These are phyloP conservation scores for Neurospora sp. DNA, from an alignment of 495 filamentous ascomycete species.

Conservation along the genomic window DNA sequence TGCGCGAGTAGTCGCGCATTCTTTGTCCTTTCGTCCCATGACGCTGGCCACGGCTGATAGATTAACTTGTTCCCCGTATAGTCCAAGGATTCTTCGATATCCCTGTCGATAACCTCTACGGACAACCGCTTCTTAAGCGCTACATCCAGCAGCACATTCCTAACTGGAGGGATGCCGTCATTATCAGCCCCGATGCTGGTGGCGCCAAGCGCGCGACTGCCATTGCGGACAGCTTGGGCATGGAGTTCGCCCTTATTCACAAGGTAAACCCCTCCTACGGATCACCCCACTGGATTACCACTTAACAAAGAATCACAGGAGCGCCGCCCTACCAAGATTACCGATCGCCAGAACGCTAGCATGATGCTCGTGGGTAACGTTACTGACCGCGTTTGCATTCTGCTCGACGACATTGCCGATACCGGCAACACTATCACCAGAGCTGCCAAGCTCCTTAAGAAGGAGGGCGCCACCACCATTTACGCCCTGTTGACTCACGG, in stretches of 20 bases:
- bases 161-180: conserved; percentile 77
- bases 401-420: conserved; percentile 90
- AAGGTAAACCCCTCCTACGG: conserved; percentile 55
- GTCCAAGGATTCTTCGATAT: conserved; percentile 94
- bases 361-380: conserved; percentile 99
- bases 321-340: conserved; percentile 88
- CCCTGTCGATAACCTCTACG: conserved; percentile 93
- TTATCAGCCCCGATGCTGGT: conserved; percentile 95
- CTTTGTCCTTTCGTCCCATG: neutral
- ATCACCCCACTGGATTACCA: conserved; percentile 1
- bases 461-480: conserved; percentile 78
- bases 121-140: conserved; percentile 72
- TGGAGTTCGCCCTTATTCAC: conserved; percentile 94
- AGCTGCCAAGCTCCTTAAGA: conserved; percentile 90
- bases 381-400: conserved; percentile 67
- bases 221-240: conserved; percentile 85
- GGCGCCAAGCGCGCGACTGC: conserved; percentile 96
- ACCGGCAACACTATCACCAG: conserved; percentile 96
- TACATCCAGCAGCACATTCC: conserved; percentile 87
- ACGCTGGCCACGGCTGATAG: conserved; percentile 63
- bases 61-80: conserved; percentile 30
- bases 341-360: conserved; percentile 88
- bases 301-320: conserved; percentile 47
- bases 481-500: conserved; percentile 92
- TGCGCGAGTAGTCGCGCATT: conserved; percentile 44